Conservation (phyloP, 768 basidiomycete species). For the Agaricus subrufescens region DNA sequence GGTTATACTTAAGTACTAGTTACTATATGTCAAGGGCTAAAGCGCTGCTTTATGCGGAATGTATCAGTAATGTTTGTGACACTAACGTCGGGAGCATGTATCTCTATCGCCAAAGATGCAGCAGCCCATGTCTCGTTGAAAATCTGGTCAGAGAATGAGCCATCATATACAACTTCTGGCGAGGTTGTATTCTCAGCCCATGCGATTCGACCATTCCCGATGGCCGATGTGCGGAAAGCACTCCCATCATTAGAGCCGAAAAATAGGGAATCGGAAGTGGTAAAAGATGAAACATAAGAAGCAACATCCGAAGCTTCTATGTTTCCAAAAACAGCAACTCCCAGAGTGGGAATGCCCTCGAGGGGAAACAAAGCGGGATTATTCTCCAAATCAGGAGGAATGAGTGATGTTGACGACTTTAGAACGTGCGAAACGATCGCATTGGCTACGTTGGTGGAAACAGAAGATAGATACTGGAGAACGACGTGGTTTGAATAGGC, state of each 20-base stretch:
- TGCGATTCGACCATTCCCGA: conserved; percentile 33
- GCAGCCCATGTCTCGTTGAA: conserved; percentile 50
- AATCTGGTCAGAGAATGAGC: conserved; percentile 32
- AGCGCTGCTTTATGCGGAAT: conserved; percentile 28
- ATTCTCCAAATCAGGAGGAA: conserved; percentile 33
- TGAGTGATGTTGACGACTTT: conserved; percentile 19
- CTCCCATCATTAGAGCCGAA: conserved; percentile 52
- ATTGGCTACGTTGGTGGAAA: conserved; percentile 39
- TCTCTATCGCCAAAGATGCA: conserved; percentile 30
- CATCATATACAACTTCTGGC: conserved; percentile 46
- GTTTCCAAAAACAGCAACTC: conserved; percentile 62
- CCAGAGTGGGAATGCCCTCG: conserved; percentile 45
- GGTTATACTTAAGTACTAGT: background rate
- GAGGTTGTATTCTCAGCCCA: conserved; percentile 55
- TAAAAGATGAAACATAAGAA: conserved; percentile 46
- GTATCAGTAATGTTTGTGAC: conserved; percentile 42
- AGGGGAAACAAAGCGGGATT: conserved; percentile 34
- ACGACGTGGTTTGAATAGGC: conserved; percentile 52
- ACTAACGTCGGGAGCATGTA: conserved; percentile 24
- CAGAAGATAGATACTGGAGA: conserved; percentile 49
- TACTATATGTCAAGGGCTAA: conserved; percentile 21
- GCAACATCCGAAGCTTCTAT: conserved; percentile 43
- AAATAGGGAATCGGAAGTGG: conserved; percentile 45
- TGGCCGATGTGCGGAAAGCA: conserved; percentile 50
- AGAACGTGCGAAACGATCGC: conserved; percentile 49